Evolutionary conservation across 352 stramenopile species (phyloP).

Genomic region (Globisporangium irregulare): DNA sequence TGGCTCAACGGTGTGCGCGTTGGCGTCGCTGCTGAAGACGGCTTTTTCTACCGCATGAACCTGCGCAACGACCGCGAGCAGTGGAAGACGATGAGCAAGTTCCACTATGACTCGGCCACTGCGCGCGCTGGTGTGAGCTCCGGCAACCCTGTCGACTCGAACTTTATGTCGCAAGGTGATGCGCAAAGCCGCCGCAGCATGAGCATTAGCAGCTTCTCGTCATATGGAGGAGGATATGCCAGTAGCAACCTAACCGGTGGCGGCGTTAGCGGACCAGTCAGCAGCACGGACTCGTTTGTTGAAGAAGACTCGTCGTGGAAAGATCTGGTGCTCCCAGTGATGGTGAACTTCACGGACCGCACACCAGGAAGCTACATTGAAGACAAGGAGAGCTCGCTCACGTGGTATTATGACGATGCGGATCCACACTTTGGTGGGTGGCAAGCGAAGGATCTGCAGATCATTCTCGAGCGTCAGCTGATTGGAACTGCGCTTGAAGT

Average conservation of each 20-base stretch:
- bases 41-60: slow-evolving; percentile 83
- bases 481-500: slow-evolving; percentile 85
- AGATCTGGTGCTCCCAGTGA: slow-evolving; percentile 70
- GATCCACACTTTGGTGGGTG: slow-evolving; percentile 85
- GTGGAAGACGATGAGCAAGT: slow-evolving; percentile 86
- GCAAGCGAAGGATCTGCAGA: slow-evolving; percentile 90
- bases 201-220: slow-evolving; percentile 50
- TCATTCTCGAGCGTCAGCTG: slow-evolving; percentile 84
- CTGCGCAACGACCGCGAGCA: slow-evolving; percentile 61
- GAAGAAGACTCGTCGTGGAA: slow-evolving; percentile 75
- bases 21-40: slow-evolving; percentile 71
- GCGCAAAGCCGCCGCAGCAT: slow-evolving; percentile 25
- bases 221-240: slow-evolving; percentile 24
- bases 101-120: slow-evolving; percentile 62
- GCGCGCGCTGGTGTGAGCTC: slow-evolving; percentile 31
- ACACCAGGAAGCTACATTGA: slow-evolving; percentile 82
- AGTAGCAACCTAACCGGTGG: slow-evolving; percentile 13
- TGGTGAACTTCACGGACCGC: slow-evolving; percentile 74
- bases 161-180: slow-evolving; percentile 33
- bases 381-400: slow-evolving; percentile 83
- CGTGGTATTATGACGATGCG: slow-evolving; percentile 86
- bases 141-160: slow-evolving; percentile 28
- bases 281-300: slow-evolving; percentile 47
- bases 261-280: slow-evolving; percentile 22
- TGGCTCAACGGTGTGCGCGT: slow-evolving; percentile 78